These are phyloP conservation scores for Phaeosphaeria sp. DNA, from an alignment of 2,329 filamentous ascomycete species.

Conservation along the genomic window DNA sequence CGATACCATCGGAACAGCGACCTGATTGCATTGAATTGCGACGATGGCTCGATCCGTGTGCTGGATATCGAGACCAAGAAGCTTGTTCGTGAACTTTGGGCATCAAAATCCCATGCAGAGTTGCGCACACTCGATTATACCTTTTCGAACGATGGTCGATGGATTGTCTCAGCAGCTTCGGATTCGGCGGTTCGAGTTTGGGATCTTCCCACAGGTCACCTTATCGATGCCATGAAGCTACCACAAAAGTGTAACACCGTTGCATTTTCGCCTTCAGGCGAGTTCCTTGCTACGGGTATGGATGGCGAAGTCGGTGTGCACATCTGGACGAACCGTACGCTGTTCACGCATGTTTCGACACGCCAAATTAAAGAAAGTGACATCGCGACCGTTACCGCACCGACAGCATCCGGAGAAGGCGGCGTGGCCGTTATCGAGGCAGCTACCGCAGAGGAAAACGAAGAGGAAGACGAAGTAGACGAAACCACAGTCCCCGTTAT, in stretches of 20 bases:
- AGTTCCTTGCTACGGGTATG: constrained; percentile 90
- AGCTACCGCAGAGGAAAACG: constrained; percentile 67
- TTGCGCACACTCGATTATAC: constrained; percentile 50
- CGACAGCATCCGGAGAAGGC: constrained; percentile 82
- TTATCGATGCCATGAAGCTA: constrained; percentile 89
- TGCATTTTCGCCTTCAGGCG: constrained; percentile 86
- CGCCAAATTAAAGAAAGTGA: constrained; percentile 81
- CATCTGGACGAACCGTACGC: constrained; percentile 91
- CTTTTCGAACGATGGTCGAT: constrained; percentile 92
- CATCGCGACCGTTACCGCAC: constrained; percentile 68
- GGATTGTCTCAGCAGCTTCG: constrained; percentile 87
- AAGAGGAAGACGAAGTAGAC: constrained; percentile 51
- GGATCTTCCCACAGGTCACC: constrained; percentile 93
- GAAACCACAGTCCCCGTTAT: constrained; percentile 56
- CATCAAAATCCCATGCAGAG: constrained; percentile 58
- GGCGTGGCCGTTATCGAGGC: constrained; percentile 77
- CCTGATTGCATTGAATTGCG: constrained; percentile 85
- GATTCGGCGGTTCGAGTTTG: constrained; percentile 84
- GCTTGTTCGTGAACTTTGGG: constrained; percentile 89
- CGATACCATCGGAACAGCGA: constrained; percentile 84
- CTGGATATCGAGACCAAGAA: constrained; percentile 90
- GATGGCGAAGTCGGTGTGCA: constrained; percentile 85
- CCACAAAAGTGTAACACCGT: constrained; percentile 81
- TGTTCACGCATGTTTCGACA: constrained; percentile 89
- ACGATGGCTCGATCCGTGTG: constrained; percentile 85